Evolutionary conservation across 2,329 filamentous ascomycete species (phyloP), one percentile per base, ranked within the genome.

Genomic region (Trichoderma hamatum): DNA sequence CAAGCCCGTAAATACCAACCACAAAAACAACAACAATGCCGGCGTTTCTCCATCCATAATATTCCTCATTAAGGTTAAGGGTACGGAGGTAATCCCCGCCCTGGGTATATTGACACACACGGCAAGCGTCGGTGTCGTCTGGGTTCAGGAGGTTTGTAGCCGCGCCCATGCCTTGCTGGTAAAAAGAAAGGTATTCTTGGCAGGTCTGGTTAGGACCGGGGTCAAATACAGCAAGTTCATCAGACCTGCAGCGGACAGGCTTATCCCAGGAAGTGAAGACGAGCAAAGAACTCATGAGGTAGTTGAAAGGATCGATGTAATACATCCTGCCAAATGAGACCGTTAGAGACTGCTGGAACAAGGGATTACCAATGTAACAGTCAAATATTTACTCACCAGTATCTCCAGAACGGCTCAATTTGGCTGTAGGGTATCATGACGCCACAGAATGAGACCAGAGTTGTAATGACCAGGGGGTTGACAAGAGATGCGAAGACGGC

Each of bases 391-490:
- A 34, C 32, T 34, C 13, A 34, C 32, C 88, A 91, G 71, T 84
- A 85, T 28, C 82, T 80, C 91, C 91, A 94, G 78, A 93, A 93
- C 0, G 78, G 73, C 10, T 88, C 85, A 24, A 94, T 83, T 28
- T 84, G 83, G 0, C 74, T 73, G 72, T 90, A 92, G 0, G 91
- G 90, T 0, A 93, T 90, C 5, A 93, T 82, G 1, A 94, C 90
- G 71, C 92, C 92, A 73, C 90, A 93, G 81, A 94, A 94, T 1
- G 85, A 86, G 9, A 92, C 84, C 3, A 93, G 81, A 52, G 88
- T 77, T 74, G 84, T 82, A 67, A 89, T 79, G 13, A 89, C 64
- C 0, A 89, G 74, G 0, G 86, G 86, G 71, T 89, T 89, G 71
- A 84, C 82, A 4, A 89, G 80, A 0, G 85, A 80, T 0, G 88